phyloP scores from a whole-genome alignment of 2,329 filamentous ascomycete genomes.

The Trichoderma harzianum region DNA sequence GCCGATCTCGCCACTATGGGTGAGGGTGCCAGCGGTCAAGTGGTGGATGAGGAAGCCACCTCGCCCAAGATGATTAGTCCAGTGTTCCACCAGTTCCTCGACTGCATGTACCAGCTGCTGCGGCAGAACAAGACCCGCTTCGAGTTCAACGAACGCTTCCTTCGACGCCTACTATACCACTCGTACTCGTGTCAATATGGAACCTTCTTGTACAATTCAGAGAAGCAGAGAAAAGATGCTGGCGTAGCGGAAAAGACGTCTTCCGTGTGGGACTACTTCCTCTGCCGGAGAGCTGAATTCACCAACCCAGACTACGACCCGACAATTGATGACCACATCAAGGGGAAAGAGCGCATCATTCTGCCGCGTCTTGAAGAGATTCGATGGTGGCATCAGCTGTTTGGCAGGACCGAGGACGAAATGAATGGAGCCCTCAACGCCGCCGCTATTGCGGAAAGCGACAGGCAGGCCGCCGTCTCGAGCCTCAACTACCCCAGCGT shows the following conservation, averaged over 20 bases:
- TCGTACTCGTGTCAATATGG: constrained; percentile 95
- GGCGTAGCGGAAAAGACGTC: constrained; percentile 67
- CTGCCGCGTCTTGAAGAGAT: constrained; percentile 74
- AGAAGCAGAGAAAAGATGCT: constrained; percentile 77
- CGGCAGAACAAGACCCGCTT: constrained; percentile 84
- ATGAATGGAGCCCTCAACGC: constrained; percentile 74
- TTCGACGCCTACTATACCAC: constrained; percentile 86
- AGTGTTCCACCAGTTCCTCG: constrained; percentile 96
- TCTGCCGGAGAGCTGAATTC: constrained; percentile 77
- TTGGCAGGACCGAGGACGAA: constrained; percentile 81
- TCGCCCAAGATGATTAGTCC: constrained; percentile 89
- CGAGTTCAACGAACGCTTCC: constrained; percentile 93
- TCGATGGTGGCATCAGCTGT: constrained; percentile 91
- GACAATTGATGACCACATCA: constrained; percentile 71
- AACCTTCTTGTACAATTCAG: constrained; percentile 92
- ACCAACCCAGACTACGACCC: constrained; percentile 75
- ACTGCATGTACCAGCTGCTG: constrained; percentile 86
- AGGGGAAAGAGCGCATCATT: constrained; percentile 77
- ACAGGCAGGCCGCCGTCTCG: constrained; percentile 37
- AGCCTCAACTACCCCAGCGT: constrained; percentile 31
- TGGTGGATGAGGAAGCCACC: constrained; percentile 62
- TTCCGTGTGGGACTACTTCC: constrained; percentile 95
- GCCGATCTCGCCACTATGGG: constrained; percentile 56
- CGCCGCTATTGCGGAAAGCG: constrained; percentile 49
- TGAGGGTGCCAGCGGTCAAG: constrained; percentile 38